phyloP scores from a whole-genome alignment of 352 stramenopile genomes.

The Phytophthora pseudosyringae region DNA sequence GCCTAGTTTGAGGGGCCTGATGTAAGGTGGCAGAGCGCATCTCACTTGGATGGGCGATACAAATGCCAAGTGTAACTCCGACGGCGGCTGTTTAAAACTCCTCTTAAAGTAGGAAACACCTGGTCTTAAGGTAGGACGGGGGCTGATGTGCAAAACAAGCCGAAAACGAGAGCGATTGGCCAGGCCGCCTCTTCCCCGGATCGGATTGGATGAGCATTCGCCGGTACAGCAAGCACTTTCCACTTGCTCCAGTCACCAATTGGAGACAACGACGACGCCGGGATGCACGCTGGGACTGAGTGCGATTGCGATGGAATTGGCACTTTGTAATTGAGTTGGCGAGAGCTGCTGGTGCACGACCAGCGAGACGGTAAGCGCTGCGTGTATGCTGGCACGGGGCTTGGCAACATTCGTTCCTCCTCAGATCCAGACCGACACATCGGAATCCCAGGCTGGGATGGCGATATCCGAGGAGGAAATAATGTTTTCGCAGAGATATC shows the following conservation, averaged over 20 bases:
- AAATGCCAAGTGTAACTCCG: slow-evolving; percentile 10
- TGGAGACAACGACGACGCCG: background rate
- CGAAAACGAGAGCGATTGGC: slow-evolving; percentile 14
- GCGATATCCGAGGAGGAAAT: no score
- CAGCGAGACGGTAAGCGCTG: no score
- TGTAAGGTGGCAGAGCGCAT: slow-evolving; percentile 16
- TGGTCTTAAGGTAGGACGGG: slow-evolving; percentile 17
- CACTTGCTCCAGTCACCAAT: background rate
- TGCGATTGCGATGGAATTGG: no score
- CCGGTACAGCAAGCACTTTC: background rate
- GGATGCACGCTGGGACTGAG: no score
- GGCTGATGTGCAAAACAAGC: slow-evolving; percentile 14
- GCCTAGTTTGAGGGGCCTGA: background rate
- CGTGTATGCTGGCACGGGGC: no score
- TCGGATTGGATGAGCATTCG: slow-evolving; percentile 21
- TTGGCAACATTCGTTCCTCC: no score
- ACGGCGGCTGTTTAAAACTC: slow-evolving; percentile 10
- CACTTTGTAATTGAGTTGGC: no score
- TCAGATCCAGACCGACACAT: no score
- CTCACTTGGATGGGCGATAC: background rate
- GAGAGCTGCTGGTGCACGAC: no score
- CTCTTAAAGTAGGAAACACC: slow-evolving; percentile 18
- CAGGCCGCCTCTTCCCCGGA: slow-evolving; percentile 17
- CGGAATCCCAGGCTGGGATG: no score
- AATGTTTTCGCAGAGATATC: no score